Evolutionary conservation across 2,329 filamentous ascomycete species (phyloP).

Genomic region (Botrytis cinerea): DNA sequence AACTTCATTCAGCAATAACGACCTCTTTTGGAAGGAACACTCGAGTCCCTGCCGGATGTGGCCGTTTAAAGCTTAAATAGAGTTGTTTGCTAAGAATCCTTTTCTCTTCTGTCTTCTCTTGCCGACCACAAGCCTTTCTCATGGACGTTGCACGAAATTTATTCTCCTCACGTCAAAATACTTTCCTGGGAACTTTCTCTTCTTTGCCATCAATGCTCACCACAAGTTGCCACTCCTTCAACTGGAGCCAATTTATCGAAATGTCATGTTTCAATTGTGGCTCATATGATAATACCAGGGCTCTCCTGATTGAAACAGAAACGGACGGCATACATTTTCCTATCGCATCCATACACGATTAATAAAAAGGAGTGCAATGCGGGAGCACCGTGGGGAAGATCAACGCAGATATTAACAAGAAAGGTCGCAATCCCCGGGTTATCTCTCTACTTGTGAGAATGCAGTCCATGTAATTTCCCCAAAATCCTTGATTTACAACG

Average conservation of each 20-base stretch:
- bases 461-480: too few species aligned
- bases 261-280: too few species aligned
- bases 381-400: too few species aligned
- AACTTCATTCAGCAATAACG: too few species aligned
- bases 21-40: background rate
- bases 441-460: too few species aligned
- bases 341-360: background rate
- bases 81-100: background rate
- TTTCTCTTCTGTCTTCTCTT: background rate
- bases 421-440: too few species aligned
- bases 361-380: background rate
- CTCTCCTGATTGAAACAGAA: rapidly evolving
- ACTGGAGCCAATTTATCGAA: background rate
- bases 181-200: background rate
- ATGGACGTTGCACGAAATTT: background rate
- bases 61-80: rapidly evolving
- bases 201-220: background rate
- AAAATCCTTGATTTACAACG: too few species aligned
- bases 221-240: background rate
- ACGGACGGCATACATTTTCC: too few species aligned
- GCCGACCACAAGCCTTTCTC: too few species aligned
- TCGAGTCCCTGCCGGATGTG: background rate
- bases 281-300: rapidly evolving
- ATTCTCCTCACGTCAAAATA: background rate
- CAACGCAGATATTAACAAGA: too few species aligned